These are phyloP conservation scores for Iberis amara DNA, from an alignment of 441 rosid species.

Conservation along the genomic window DNA sequence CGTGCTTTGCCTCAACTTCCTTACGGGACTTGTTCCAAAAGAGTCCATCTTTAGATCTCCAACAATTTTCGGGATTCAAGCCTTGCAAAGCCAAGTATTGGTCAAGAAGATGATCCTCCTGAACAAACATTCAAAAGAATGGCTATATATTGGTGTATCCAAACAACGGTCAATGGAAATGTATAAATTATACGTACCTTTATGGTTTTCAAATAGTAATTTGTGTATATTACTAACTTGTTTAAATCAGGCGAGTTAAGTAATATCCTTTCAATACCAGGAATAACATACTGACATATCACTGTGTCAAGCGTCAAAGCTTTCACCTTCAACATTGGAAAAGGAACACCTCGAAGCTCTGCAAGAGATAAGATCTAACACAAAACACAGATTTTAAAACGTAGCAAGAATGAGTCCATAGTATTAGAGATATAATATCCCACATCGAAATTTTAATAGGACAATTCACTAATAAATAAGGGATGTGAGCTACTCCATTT, in stretches of 20 bases:
- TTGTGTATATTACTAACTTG: background rate
- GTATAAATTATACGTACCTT: no score
- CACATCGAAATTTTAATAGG: no score
- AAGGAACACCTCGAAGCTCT: background rate
- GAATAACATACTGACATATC: background rate
- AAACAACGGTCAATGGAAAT: background rate
- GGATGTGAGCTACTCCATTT: no score
- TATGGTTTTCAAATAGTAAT: no score
- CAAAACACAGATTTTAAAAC: no score
- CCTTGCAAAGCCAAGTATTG: background rate
- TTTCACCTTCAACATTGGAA: background rate
- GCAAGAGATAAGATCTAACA: background rate
- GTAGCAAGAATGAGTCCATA: no score
- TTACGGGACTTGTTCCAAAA: no score
- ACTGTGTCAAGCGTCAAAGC: background rate
- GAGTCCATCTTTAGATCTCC: no score
- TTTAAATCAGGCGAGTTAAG: background rate
- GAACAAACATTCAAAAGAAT: background rate
- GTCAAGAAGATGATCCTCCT: background rate
- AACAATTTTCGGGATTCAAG: background rate
- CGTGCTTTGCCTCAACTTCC: no score
- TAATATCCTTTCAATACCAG: background rate
- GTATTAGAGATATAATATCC: no score
- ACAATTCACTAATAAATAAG: no score
- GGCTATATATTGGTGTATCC: background rate